A percentile compares a stretch with the other conserved stretches of the same genome.
Conservation (phyloP, 306 rosid genomes). For the Cotoneaster glaucophyllus region DNA sequence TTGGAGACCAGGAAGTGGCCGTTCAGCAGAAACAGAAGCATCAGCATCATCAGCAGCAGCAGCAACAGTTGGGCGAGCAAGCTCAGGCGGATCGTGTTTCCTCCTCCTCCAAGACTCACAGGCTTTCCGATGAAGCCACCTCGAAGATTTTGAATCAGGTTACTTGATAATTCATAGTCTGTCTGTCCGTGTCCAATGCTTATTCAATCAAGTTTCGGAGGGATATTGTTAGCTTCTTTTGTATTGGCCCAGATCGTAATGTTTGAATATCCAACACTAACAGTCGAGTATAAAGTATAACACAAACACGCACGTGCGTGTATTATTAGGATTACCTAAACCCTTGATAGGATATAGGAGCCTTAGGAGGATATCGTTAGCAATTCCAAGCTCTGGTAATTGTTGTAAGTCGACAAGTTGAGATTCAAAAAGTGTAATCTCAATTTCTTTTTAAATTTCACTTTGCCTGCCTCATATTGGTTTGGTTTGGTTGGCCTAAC, state of each 20-base stretch:
- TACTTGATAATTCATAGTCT: neutral
- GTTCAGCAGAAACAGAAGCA: slow-evolving; percentile 13
- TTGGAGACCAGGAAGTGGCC: slow-evolving; percentile 29
- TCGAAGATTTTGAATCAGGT: slow-evolving; percentile 88
- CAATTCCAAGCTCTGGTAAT: neutral
- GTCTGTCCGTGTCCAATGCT: neutral
- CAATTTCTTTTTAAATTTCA: neutral
- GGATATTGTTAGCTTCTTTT: neutral
- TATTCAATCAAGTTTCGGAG: neutral
- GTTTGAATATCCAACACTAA: neutral
- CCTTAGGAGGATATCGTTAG: neutral
- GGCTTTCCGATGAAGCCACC: slow-evolving; percentile 60
- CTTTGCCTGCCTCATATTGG: neutral
- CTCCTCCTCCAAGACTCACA: slow-evolving; percentile 35
- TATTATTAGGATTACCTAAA: too few relatives aligned
- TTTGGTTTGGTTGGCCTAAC: slow-evolving; percentile 5
- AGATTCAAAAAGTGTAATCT: neutral
- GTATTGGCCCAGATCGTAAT: neutral
- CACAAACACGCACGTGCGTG: neutral
- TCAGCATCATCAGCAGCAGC: slow-evolving; percentile 3
- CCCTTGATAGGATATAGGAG: neutral
- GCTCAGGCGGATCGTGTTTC: slow-evolving; percentile 38
- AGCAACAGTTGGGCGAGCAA: slow-evolving; percentile 1
- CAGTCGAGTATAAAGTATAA: too few relatives aligned
- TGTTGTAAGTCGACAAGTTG: neutral